Base-by-base conservation (phyloP, 2,329 filamentous ascomycete genomes). In the Apiospora arundinis region DNA sequence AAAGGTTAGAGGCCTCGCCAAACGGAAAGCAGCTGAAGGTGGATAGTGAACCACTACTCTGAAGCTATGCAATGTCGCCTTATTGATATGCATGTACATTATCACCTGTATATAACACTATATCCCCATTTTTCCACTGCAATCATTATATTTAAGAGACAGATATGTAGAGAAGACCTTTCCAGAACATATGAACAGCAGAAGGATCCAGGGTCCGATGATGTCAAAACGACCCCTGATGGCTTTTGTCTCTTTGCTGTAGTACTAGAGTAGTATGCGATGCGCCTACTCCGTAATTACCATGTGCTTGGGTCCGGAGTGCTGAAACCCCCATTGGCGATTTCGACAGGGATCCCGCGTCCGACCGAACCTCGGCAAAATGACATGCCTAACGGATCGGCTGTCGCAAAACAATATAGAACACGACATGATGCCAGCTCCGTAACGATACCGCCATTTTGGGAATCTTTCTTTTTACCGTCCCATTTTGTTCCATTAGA, bases 1-100 rank as follows among this genome's bases (percentile, higher is more conserved):
- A 71, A 85, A 84, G 77, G 80, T 70, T 21, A 81, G 80, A 74
- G 76, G 74, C 14, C 75, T 78, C 25, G 80, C 79, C 0, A 82
- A 84, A 12, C 42, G 42, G 73, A 80, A 77, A 70, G 70, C 75
- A n/a, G 77, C 76, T 48, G 77, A 75, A 11, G 65, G 42, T 8
- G 65, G 65, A 23, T 21, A 32, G 21, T 63, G 21, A 63, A 14
- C 9, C 40, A 63, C 56, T 63, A 40, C 32, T 23, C 12, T 60
- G 11, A 16, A 60, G 28, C 3, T 40, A 32, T 32, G 32, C n/a
- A 23, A 11, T 32, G 18, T 45, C 21, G 42, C 32, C 14, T 6
- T 4, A 12, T 45, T 16, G 12, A 14, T 45, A 44, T 44, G 42
- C 9, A 40, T 66, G n/a, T 25, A 44, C 23, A 66, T 46, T 66